Evolutionary conservation across 2,329 filamentous ascomycete species (phyloP), one percentile per base, ranked within the genome.

Genomic region (Malbranchea zuffiana): DNA sequence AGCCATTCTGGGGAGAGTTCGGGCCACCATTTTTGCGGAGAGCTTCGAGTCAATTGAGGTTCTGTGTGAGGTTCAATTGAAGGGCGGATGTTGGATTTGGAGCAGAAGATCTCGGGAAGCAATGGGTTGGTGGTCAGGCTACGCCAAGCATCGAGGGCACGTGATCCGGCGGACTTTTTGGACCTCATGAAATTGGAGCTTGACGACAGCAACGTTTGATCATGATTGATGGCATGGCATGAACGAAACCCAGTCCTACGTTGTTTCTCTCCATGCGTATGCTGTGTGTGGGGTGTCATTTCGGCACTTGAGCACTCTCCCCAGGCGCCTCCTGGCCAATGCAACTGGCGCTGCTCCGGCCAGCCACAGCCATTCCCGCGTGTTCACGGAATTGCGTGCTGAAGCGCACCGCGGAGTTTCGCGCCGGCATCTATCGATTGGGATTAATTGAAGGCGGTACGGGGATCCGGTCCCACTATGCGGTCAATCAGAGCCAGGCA

Each of bases 1-100:
- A 46, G 59, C 60, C 48, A 61, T 48, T 44, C 61, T 56, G 50
- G 61, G 60, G 45, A 52, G 48, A 44, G 61, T 63, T 52, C 58
- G 59, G 50, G 59, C 58, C 52, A 54, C 47, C 50, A 63, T 64
- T 47, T 54, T 59, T 52, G 47, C 51, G 51, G 51, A 51, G n/a
- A 39, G 32, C 39, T 45, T 43, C 41, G 44, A 15, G 19, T 10
- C 8, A 27, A 40, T 20, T 24, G 29, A 27, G 13, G 21, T 27
- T 20, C 20, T 26, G 20, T 20, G 44, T 20, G 41, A 45, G 44
- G 46, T 47, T n/a, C 46, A 49, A 50, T 53, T 47, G 50, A 48
- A 45, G 40, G 34, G 51, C 56, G 60, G 57, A 44, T 53, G 42
- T 49, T 34, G 30, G 38, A 43, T 39, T 35, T 29, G 17, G 41